Evolutionary conservation across 305 asterid genomes (phyloP).

Genomic region (Fraxinus xanthoxyloides): DNA sequence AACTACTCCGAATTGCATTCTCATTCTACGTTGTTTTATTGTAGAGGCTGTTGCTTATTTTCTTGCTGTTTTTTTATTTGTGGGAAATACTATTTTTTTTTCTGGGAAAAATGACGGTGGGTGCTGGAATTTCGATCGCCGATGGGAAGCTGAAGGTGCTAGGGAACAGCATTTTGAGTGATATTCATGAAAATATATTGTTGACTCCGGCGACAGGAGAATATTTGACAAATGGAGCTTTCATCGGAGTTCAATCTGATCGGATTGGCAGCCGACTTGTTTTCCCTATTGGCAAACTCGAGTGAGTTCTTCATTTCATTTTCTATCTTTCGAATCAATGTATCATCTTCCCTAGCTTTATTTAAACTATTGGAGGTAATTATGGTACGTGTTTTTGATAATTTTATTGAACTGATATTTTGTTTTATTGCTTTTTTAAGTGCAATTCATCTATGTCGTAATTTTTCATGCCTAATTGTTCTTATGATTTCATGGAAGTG

Average conservation of each 20-base stretch:
- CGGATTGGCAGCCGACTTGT: slow-evolving; percentile 63
- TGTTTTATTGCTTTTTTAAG: background rate
- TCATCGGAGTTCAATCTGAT: slow-evolving; percentile 72
- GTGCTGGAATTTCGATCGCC: slow-evolving; percentile 63
- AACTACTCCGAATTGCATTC: background rate
- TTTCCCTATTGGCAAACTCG: slow-evolving; percentile 76
- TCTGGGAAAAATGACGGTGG: slow-evolving; percentile 57
- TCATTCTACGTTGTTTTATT: background rate
- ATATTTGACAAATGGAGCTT: slow-evolving; percentile 57
- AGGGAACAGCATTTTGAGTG: slow-evolving; percentile 56
- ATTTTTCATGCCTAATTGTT: background rate
- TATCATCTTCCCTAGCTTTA: background rate
- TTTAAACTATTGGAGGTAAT: background rate
- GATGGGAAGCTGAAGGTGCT: slow-evolving; percentile 61
- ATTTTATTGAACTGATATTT: background rate
- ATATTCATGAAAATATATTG: slow-evolving; percentile 53
- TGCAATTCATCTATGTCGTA: background rate
- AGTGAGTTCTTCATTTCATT: slow-evolving; percentile 32
- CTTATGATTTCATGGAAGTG: background rate
- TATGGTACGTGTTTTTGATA: background rate
- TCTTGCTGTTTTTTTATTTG: background rate
- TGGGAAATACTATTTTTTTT: background rate
- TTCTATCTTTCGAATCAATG: background rate
- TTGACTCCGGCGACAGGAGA: slow-evolving; percentile 71
- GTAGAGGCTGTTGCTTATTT: background rate